Base-by-base conservation (phyloP, 352 stramenopile genomes). In the Globisporangium recalcitrans region DNA sequence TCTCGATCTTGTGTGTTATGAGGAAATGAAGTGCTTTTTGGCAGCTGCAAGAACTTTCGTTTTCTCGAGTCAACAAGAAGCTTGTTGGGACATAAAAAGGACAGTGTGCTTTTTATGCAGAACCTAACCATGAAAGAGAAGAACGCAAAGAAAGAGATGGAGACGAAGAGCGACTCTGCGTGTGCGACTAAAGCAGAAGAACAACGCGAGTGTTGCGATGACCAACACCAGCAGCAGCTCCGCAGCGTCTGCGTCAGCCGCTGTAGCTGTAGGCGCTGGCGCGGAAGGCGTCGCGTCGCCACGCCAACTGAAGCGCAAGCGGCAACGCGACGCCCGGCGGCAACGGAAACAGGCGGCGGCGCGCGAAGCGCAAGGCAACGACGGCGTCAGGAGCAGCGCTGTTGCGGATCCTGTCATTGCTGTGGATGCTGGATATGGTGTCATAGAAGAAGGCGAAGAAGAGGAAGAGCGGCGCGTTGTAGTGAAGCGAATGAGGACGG, bases 281-380 rank as follows among this genome's bases (percentile, higher is more conserved):
- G 36, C 14, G 5, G 36, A n/a, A 14, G 14, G 36, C 16, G 14
- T 7, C 2, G 36, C 36, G 1, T 44, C 36, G 36, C 36, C 36
- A 14, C 36, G 6, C 4, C 36, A 44, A 16, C 36, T 49, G 42
- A 56, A 56, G 49, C 49, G 49, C 27, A 56, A 56, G 29, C 49
- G 49, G 19, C 40, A 56, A 21, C 49, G 49, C 49, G 21, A 24
- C n/a, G 42, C 42, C 3, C 36, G 14, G 36, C 36, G 24, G 26
- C n/a, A 36, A 9, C 40, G 14, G 49, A 56, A 27, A n/a, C 36
- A 44, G 36, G 36, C 36, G 36, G 36, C 36, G 36, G 36, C 36
- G 36, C 36, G 36, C 13, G 26, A 24, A 16, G 19, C 19, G 4
- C 24, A 21, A 53, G 27, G 14, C 29, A 14, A 22, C 27, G 26